These are phyloP conservation scores for Coccomyxa subellipsoidea DNA, from an alignment of 163 green algal genomes.

Conservation along the genomic window DNA sequence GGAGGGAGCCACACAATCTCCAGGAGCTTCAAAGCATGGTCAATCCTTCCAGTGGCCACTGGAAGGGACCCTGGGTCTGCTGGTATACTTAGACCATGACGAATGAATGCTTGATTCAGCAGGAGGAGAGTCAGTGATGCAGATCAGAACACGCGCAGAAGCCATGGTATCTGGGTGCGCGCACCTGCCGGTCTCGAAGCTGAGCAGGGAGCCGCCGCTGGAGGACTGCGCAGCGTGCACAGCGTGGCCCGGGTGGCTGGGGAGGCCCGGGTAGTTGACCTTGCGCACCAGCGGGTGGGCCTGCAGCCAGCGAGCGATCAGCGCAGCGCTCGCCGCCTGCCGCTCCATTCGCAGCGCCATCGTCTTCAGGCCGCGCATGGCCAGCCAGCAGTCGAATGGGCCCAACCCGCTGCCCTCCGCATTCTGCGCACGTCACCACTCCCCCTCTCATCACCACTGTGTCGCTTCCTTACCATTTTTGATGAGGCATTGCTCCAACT, in stretches of 20 bases:
- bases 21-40: too few species aligned
- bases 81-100: neutral
- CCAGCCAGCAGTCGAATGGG: slow-evolving; percentile 97
- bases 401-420: slow-evolving; percentile 84
- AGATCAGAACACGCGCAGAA: neutral
- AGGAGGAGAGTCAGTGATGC: neutral
- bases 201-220: slow-evolving; percentile 68
- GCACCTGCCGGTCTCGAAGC: slow-evolving; percentile 67
- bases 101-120: neutral
- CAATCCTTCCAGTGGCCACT: too few species aligned
- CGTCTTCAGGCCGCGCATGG: slow-evolving; percentile 92
- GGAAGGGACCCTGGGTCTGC: neutral
- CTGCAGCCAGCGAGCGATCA: slow-evolving; percentile 78
- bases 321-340: slow-evolving; percentile 32
- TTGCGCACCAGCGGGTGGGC: slow-evolving; percentile 75
- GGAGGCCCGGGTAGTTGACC: slow-evolving; percentile 91
- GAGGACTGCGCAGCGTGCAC: slow-evolving; percentile 45
- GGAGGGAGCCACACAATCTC: too few species aligned
- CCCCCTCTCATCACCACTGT: too few species aligned
- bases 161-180: too few species aligned
- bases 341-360: slow-evolving; percentile 95
- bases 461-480: neutral
- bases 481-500: too few species aligned
- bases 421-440: slow-evolving; percentile 90
- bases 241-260: slow-evolving; percentile 17